phyloP scores from a whole-genome alignment of 345 rosid genomes.

The Populus davidiana region DNA sequence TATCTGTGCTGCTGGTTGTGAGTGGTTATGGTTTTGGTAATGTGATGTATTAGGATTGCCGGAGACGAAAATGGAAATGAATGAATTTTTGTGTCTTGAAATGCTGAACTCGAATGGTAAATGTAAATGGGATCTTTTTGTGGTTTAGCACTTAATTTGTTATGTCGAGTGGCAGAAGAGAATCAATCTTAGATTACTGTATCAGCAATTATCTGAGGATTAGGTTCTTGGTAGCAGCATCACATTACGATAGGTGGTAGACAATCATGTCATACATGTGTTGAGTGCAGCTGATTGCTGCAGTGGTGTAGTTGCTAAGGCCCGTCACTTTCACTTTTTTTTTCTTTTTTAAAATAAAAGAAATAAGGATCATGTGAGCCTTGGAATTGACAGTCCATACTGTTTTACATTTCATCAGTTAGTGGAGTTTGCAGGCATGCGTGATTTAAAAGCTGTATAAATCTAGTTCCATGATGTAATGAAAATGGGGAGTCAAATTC shows the following conservation, averaged over 20 bases:
- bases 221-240: not conserved
- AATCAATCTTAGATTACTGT: not conserved
- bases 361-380: not conserved
- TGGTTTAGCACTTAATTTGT: not conserved
- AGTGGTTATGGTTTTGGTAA: not conserved
- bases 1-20: not conserved
- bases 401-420: not conserved
- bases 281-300: not conserved
- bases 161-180: not conserved
- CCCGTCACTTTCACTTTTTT: not conserved
- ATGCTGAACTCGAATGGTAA: not conserved
- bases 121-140: not conserved
- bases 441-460: not conserved
- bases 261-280: not conserved
- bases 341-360: not conserved
- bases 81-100: not conserved
- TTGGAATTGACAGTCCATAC: not conserved
- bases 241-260: not conserved
- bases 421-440: not conserved
- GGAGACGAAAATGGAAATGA: not conserved
- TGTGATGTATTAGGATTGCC: not conserved
- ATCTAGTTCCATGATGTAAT: not conserved
- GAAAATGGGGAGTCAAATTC: not conserved
- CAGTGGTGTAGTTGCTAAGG: not conserved
- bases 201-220: not conserved